Base-by-base conservation (phyloP, 202 grass and related monocot genomes). In the Schoenoplectus tabernaemontani region DNA sequence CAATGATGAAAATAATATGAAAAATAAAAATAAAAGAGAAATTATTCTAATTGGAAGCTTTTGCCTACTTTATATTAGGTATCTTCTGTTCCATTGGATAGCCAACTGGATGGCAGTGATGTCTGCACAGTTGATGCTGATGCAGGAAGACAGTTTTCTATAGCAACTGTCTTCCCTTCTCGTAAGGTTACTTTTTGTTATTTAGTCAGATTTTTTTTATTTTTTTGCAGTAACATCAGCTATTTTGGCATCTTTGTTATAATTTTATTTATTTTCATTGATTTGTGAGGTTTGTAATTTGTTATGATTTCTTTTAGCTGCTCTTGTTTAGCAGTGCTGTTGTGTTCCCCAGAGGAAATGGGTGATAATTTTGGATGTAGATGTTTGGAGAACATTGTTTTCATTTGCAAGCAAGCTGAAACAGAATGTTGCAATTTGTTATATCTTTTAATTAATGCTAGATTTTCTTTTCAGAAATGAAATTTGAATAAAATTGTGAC, bases 91-190 rank as follows among this genome's bases (percentile, higher is more conserved):
- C 82, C 26, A 59, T 61, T 19, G 65, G 70, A 42, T 36, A 53
- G 24, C 68, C 58, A 79, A 77, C 78, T 92, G 78, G 89, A 93
- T 74, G 77, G 42, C 54, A 83, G 74, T 64, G 80, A 83, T 78
- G 82, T 80, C 78, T 71, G 87, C 19, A 48, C 82, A 9, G 59
- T 54, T 50, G 81, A 80, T 48, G 69, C 22, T 33, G 84, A 85
- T 88, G 76, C 82, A 80, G 91, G 89, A n/a, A 80, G 58, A 43
- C 83, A 86, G 59, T 97, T 97, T 88, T 84, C 89, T 84, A 62
- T 86, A 84, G 91, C 94, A 38, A 86, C 78, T 69, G 84, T 92
- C 85, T 89, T 84, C 38, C 82, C 89, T 42, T 93, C 89, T 17
- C 59, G 23, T 64, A 89, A 87, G 89, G 91, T 97, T 76, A 60